A percentile compares a stretch with the other conserved stretches of the same genome.
Conservation (phyloP, 2,329 filamentous ascomycete species). For the Torrubiellomyces zombiae region DNA sequence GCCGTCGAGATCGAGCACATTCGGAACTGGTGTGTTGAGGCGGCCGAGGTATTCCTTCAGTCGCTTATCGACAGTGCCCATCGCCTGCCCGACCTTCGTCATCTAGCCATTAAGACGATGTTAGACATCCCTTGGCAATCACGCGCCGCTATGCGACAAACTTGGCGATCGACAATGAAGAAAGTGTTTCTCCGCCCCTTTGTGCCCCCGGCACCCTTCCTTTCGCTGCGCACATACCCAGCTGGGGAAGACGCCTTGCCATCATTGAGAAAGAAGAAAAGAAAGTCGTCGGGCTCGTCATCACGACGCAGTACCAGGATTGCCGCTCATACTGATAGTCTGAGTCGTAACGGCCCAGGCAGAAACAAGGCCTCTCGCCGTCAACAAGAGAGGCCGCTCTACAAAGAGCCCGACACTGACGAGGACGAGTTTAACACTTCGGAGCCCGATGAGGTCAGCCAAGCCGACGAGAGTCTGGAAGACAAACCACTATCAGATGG, state of each 20-base stretch:
- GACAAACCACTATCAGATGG: conserved; percentile 3
- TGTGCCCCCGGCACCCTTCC: conserved; percentile 19
- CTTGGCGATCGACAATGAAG: conserved; percentile 58
- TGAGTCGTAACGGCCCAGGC: conserved; percentile 7
- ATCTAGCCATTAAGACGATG: conserved; percentile 58
- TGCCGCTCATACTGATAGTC: conserved; percentile 11
- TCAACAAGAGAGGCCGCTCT: conserved; percentile 13
- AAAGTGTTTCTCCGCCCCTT: conserved; percentile 43
- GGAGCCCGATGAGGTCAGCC: conserved; percentile 5
- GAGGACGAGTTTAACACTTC: conserved; percentile 22
- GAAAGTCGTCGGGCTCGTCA: conserved; percentile 8
- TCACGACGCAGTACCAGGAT: conserved; percentile 22
- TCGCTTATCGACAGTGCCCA: conserved; percentile 60
- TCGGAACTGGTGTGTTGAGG: conserved; percentile 52
- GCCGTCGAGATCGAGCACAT: conserved; percentile 61
- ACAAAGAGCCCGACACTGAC: conserved; percentile 29
- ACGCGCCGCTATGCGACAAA: conserved; percentile 60
- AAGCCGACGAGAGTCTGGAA: conserved; percentile 4
- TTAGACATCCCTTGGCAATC: conserved; percentile 70
- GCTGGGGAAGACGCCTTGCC: conserved; percentile 3
- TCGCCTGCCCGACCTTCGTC: conserved; percentile 48
- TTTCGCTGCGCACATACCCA: conserved; percentile 9
- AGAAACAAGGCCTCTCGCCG: conserved; percentile 5
- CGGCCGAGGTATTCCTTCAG: conserved; percentile 61
- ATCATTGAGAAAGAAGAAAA: conserved; percentile 7